These are phyloP conservation scores for Coniosporium tulheliwenetii DNA, from an alignment of 2,329 filamentous ascomycete species.

Conservation along the genomic window DNA sequence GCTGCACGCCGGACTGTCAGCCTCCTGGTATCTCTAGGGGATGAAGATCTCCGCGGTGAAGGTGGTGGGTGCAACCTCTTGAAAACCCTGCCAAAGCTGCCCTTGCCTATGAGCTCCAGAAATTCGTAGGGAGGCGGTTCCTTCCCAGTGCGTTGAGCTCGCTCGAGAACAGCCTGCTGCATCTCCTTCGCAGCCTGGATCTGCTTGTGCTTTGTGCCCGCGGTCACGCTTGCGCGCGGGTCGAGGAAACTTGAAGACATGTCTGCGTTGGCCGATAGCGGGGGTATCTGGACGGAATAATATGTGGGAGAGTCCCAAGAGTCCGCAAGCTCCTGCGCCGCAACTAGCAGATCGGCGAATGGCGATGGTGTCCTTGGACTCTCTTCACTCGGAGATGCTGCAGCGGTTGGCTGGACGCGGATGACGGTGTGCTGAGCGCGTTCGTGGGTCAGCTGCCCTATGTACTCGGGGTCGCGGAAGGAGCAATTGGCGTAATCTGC, in stretches of 20 bases:
- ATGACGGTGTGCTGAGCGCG: too few relatives aligned
- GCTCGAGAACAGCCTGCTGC: slow-evolving; percentile 47
- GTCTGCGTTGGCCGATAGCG: too few relatives aligned
- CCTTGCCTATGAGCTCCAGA: slow-evolving; percentile 58
- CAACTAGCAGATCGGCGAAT: too few relatives aligned
- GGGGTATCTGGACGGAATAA: too few relatives aligned
- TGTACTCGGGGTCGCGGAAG: too few relatives aligned
- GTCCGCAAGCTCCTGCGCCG: too few relatives aligned
- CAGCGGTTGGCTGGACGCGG: too few relatives aligned
- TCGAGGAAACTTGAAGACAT: slow-evolving; percentile 6
- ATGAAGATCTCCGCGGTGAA: slow-evolving; percentile 8
- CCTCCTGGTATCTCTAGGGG: slow-evolving; percentile 4
- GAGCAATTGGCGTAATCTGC: too few relatives aligned
- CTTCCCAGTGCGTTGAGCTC: slow-evolving; percentile 43
- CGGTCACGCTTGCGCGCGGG: slow-evolving; percentile 3
- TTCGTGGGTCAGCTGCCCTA: too few relatives aligned
- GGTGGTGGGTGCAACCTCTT: slow-evolving; percentile 29
- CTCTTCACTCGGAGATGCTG: too few relatives aligned
- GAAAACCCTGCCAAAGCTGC: slow-evolving; percentile 59
- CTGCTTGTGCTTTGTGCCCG: slow-evolving; percentile 35
- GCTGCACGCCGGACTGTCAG: slow-evolving; percentile 7
- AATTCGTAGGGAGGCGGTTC: slow-evolving; percentile 52
- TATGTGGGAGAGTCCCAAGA: too few relatives aligned
- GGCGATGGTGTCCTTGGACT: too few relatives aligned
- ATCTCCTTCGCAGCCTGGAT: slow-evolving; percentile 56